Evolutionary conservation across 2,329 filamentous ascomycete species (phyloP).

Genomic region (Calonectria hongkongensis): DNA sequence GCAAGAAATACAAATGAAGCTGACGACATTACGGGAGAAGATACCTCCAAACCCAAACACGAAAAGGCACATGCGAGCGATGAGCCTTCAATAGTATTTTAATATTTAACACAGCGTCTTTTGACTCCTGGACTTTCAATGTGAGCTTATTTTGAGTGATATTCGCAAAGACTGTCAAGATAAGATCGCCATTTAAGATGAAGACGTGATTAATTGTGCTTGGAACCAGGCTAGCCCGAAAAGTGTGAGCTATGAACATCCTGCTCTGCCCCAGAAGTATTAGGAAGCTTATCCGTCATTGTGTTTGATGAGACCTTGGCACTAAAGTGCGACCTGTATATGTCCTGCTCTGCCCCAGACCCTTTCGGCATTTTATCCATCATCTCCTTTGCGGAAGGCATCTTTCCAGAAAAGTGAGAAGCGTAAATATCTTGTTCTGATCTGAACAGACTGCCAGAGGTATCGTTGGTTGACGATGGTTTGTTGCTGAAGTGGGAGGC

Average conservation of each 20-base stretch:
- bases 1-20: no score
- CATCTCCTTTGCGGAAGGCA: neutral
- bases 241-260: neutral
- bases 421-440: neutral
- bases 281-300: neutral
- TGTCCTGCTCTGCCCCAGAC: neutral
- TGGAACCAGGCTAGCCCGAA: neutral
- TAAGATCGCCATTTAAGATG: no score
- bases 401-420: neutral
- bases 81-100: no score
- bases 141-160: no score
- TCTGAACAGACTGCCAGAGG: neutral
- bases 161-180: no score
- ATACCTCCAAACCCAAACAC: no score
- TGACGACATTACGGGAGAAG: no score
- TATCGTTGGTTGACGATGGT: neutral
- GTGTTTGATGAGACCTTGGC: neutral
- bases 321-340: neutral
- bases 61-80: no score
- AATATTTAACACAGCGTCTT: no score
- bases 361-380: neutral
- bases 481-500: constrained; percentile 7
- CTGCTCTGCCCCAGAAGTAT: neutral
- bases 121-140: no score
- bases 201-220: no score